Evolutionary conservation across 192 early-diverging fungal species (phyloP).

Genomic region (Thamnidium elegans): DNA sequence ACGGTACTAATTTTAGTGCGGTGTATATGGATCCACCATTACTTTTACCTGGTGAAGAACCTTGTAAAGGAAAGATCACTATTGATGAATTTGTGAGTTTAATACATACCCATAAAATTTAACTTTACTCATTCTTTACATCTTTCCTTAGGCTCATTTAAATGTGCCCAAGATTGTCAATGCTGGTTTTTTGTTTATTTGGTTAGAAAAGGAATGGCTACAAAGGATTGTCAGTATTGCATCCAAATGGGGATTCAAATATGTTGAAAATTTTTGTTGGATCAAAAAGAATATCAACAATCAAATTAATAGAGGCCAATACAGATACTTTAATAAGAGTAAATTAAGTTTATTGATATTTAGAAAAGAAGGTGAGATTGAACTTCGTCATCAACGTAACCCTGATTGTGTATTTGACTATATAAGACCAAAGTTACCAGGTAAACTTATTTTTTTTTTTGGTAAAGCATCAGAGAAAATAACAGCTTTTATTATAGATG

Average conservation of each 20-base stretch:
- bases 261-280: conserved; percentile 96
- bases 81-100: conserved; percentile 59
- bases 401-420: conserved; percentile 96
- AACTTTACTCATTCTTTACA: neutral
- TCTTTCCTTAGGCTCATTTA: conserved; percentile 35
- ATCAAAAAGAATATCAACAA: conserved; percentile 84
- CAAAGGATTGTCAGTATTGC: conserved; percentile 73
- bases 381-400: conserved; percentile 89
- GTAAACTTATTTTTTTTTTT: too few relatives aligned
- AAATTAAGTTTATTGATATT: conserved; percentile 90
- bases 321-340: conserved; percentile 79
- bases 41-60: conserved; percentile 59
- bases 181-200: conserved; percentile 88
- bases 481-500: conserved; percentile 28
- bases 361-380: conserved; percentile 84
- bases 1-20: conserved; percentile 76
- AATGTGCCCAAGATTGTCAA: conserved; percentile 63
- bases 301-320: conserved; percentile 64
- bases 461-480: neutral
- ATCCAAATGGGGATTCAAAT: conserved; percentile 83
- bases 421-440: conserved; percentile 64
- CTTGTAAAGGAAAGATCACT: conserved; percentile 59
- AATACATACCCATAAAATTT: neutral
- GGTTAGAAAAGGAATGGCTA: conserved; percentile 91
- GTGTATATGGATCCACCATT: conserved; percentile 93